These are phyloP conservation scores for Mycena vulgaris DNA, from an alignment of 768 basidiomycete species.

Conservation along the genomic window DNA sequence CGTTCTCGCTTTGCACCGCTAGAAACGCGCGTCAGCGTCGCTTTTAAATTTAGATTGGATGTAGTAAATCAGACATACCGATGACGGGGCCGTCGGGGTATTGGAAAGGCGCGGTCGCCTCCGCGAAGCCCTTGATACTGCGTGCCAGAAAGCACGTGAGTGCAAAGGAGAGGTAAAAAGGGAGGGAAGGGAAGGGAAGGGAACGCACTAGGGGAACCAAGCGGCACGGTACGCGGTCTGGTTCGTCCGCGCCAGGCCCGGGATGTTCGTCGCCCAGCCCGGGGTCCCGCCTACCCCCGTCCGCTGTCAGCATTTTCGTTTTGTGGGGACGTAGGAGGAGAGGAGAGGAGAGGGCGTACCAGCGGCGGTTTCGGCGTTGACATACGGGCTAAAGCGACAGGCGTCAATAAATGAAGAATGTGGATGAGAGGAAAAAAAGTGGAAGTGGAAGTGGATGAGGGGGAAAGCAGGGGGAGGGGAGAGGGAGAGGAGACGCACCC, in stretches of 20 bases:
- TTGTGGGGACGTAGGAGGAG: not conserved
- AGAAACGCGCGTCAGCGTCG: conserved; percentile 8
- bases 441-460: not conserved
- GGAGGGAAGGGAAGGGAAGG: conserved; percentile 13
- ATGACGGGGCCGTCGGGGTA: conserved; percentile 61
- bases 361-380: conserved; percentile 79
- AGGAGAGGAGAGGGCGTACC: conserved; percentile 47
- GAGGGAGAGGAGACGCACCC: conserved; percentile 63
- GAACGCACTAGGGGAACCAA: conserved; percentile 61
- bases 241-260: conserved; percentile 73
- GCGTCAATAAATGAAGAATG: no score
- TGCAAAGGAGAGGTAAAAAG: no score
- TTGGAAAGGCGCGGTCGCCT: conserved; percentile 55
- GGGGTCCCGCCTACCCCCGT: conserved; percentile 64
- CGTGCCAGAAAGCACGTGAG: not conserved
- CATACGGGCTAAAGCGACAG: conserved; percentile 65
- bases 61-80: no score
- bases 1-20: conserved; percentile 63
- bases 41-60: no score
- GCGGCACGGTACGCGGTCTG: conserved; percentile 68
- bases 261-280: conserved; percentile 63
- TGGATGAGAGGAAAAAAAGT: no score
- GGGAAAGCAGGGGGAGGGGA: no score
- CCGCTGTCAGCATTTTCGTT: no score
- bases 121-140: conserved; percentile 48